Conservation (phyloP, 768 basidiomycete genomes). For the Piloderma croceum region DNA sequence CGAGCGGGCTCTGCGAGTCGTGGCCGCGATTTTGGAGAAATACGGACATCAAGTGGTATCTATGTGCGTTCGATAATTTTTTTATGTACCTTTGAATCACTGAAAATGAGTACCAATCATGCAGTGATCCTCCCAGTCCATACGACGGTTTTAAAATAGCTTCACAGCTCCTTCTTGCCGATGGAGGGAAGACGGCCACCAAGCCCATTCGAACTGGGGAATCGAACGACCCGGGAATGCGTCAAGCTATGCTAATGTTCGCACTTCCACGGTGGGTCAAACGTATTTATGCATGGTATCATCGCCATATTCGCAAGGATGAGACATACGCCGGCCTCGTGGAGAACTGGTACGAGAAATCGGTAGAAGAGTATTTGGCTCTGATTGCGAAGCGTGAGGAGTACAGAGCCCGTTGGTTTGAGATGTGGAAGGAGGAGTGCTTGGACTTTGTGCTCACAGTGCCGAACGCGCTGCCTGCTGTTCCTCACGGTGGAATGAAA, state of each 20-base stretch:
- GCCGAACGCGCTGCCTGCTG: conserved; percentile 56
- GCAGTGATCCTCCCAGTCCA: conserved; percentile 40
- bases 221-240: conserved; percentile 44
- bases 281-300: conserved; percentile 44
- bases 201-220: conserved; percentile 36
- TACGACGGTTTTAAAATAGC: conserved; percentile 48
- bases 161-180: conserved; percentile 47
- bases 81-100: too few relatives aligned
- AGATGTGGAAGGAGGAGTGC: conserved; percentile 36
- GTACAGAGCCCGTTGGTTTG: conserved; percentile 38
- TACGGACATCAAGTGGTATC: conserved; percentile 48
- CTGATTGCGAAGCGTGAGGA: conserved; percentile 41
- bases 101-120: too few relatives aligned
- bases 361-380: conserved; percentile 43
- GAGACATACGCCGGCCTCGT: conserved; percentile 49
- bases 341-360: conserved; percentile 44
- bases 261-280: conserved; percentile 43
- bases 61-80: conserved; percentile 39
- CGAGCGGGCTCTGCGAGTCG: conserved; percentile 43
- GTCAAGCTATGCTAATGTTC: conserved; percentile 33
- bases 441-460: conserved; percentile 62
- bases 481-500: conserved; percentile 47
- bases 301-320: conserved; percentile 48
- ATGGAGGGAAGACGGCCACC: conserved; percentile 34
- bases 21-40: conserved; percentile 37